Percentiles rank a stretch among this genome's conserved stretches.
Conservation (phyloP, 306 rosid species). For the Prunus mume region DNA sequence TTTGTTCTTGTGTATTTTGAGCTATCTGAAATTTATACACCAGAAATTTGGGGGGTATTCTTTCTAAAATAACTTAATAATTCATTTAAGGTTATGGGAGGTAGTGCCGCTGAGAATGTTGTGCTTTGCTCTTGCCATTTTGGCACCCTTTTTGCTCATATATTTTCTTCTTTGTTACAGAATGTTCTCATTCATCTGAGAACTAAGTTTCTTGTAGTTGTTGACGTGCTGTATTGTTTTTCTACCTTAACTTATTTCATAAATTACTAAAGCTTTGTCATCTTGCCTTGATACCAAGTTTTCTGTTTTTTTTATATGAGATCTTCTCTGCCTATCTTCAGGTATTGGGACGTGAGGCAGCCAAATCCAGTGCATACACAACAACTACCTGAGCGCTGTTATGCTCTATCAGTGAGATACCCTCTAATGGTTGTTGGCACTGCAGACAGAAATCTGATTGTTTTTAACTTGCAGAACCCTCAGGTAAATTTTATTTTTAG, state of each 20-base stretch:
- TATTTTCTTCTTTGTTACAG: no score
- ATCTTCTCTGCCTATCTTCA: constrained; percentile 10
- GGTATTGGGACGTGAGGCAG: constrained; percentile 91
- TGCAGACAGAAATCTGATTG: constrained; percentile 76
- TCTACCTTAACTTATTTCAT: not conserved
- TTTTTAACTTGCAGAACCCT: constrained; percentile 78
- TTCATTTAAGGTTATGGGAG: not conserved
- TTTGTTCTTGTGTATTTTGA: not conserved
- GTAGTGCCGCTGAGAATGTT: not conserved
- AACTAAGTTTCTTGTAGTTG: not conserved
- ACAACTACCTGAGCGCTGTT: constrained; percentile 78
- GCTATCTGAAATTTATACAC: not conserved
- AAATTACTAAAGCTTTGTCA: not conserved
- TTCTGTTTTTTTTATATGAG: not conserved
- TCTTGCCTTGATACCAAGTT: not conserved
- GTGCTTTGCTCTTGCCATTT: not conserved
- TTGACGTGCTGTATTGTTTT: not conserved
- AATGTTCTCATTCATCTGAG: not conserved
- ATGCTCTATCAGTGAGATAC: constrained; percentile 58
- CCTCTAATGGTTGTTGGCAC: constrained; percentile 89
- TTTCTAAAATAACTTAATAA: not conserved
- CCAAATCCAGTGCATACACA: constrained; percentile 82
- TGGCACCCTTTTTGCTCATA: not conserved
- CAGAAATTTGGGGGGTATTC: not conserved
- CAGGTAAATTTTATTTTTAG: constrained; percentile 46